A percentile compares a stretch with the other conserved stretches of the same genome.
Evolutionary conservation across 2,329 filamentous ascomycete species (phyloP).

Genomic region (Aureobasidium sp.): DNA sequence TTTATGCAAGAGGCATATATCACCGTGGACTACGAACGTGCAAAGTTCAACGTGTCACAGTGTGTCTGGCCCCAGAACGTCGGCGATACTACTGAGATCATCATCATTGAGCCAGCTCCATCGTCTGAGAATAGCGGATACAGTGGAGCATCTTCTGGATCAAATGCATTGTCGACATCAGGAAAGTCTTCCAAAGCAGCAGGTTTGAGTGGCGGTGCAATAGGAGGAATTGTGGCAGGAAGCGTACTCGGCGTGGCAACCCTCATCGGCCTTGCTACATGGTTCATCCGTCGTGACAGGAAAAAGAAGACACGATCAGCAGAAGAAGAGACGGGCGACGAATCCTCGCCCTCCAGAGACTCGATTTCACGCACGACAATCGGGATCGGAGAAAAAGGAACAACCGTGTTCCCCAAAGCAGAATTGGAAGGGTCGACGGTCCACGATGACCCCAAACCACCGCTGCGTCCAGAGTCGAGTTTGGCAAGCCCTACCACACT

Average conservation of each 20-base stretch:
- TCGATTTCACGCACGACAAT: slow-evolving; percentile 10
- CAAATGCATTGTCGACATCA: neutral
- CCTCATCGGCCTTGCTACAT: slow-evolving; percentile 28
- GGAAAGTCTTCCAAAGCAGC: neutral
- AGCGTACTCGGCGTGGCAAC: slow-evolving; percentile 23
- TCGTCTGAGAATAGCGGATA: slow-evolving; percentile 4
- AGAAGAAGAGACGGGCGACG: slow-evolving; percentile 15
- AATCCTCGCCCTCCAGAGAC: slow-evolving; percentile 10
- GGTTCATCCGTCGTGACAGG: slow-evolving; percentile 24
- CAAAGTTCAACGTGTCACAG: slow-evolving; percentile 41
- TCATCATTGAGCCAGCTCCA: slow-evolving; percentile 22
- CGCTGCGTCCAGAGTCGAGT: slow-evolving; percentile 15
- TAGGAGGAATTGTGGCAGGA: slow-evolving; percentile 40
- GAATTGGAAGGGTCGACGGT: slow-evolving; percentile 33
- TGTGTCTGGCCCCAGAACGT: slow-evolving; percentile 22
- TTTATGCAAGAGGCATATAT: slow-evolving; percentile 63
- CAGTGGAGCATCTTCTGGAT: neutral
- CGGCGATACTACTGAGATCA: slow-evolving; percentile 21
- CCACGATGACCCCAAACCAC: slow-evolving; percentile 17
- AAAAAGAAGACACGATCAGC: neutral
- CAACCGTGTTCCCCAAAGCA: slow-evolving; percentile 38
- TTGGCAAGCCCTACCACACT: neutral
- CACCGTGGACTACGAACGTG: slow-evolving; percentile 42
- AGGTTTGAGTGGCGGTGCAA: slow-evolving; percentile 31
- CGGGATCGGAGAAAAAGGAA: slow-evolving; percentile 6